Base-by-base conservation (phyloP, 345 rosid genomes). In the Orychophragmus violaceus region DNA sequence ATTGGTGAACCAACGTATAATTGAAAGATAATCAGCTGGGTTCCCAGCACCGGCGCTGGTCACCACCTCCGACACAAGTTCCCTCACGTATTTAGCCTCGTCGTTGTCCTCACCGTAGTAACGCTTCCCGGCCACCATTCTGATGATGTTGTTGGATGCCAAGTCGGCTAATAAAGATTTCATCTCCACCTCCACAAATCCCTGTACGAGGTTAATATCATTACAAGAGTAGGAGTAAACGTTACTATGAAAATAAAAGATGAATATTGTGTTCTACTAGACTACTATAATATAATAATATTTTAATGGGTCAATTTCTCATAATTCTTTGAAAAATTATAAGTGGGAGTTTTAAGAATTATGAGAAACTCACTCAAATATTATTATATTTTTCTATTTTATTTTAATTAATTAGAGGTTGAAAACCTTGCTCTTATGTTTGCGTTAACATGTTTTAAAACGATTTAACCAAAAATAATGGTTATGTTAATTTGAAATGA, bases 41-140 rank as follows among this genome's bases (percentile, higher is more conserved):
- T 83, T 70, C 1, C 81, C 70, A 4, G 75, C 66, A 14, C 80
- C 76, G 0, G 63, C 68, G 19, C 11, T n/a, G 30, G 22, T n/a
- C 9, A 53, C 12, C 2, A 62, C 19, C 68, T 85, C 89, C 1
- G 39, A 50, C 8, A 81, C 70, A 6, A 89, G 66, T 33, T 62
- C 59, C 48, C 74, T 76, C 32, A 83, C 82, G 10, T 41, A 24
- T 66, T 36, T 76, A 0, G 82, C 77, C 50, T 80, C 85, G 19
- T 74, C 82, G 0, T 19, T 60, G 27, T 70, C 71, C 0, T 51
- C 77, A 7, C 87, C 85, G 16, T 73, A 81, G 51, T 80, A 87
- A 62, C 78, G 57, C 36, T 78, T 80, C 30, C 88, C 80, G 0
- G 79, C 72, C 9, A 80, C 18, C 82, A 82, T 82, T 59, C 74